Percentiles rank a stretch among this genome's conserved stretches.
Conservation (phyloP, 2,329 filamentous ascomycete species). For the Microsporum canis region DNA sequence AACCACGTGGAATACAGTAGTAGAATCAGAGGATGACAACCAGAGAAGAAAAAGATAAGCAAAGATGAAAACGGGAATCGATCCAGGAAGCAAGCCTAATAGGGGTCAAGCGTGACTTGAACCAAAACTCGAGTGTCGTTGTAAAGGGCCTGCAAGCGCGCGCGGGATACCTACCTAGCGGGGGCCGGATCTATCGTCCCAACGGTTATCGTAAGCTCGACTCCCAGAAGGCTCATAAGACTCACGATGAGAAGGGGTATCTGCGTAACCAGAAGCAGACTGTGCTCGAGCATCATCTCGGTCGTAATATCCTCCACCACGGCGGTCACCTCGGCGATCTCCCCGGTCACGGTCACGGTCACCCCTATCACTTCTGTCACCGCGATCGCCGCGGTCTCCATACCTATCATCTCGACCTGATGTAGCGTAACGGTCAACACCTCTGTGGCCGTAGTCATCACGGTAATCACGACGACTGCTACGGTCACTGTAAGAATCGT, state of each 20-base stretch:
- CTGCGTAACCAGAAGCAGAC: constrained; percentile 29
- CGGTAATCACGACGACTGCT: constrained; percentile 17
- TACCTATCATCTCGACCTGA: constrained; percentile 30
- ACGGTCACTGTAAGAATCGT: constrained; percentile 45
- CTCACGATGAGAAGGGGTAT: constrained; percentile 28
- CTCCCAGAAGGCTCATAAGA: constrained; percentile 24
- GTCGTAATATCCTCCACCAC: constrained; percentile 43
- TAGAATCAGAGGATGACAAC: constrained; percentile 18
- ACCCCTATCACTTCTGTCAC: constrained; percentile 16
- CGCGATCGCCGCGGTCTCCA: constrained; percentile 33
- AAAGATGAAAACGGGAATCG: constrained; percentile 5
- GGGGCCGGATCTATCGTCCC: constrained; percentile 28
- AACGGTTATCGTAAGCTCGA: constrained; percentile 31
- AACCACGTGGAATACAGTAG: constrained; percentile 27
- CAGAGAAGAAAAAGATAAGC: constrained; percentile 17
- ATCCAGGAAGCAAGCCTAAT: not conserved
- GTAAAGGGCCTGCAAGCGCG: not conserved
- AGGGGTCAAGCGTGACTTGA: not conserved
- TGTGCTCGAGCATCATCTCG: constrained; percentile 40
- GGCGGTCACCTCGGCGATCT: constrained; percentile 37
- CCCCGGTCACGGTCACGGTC: constrained; percentile 22
- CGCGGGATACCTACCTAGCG: constrained; percentile 26
- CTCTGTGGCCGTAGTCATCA: constrained; percentile 24
- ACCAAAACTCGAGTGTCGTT: not conserved
- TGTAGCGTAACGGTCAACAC: constrained; percentile 46